Percentiles rank a stretch among this genome's conserved stretches.
Conservation (phyloP, 345 rosid species). For the Eucalyptus albens region DNA sequence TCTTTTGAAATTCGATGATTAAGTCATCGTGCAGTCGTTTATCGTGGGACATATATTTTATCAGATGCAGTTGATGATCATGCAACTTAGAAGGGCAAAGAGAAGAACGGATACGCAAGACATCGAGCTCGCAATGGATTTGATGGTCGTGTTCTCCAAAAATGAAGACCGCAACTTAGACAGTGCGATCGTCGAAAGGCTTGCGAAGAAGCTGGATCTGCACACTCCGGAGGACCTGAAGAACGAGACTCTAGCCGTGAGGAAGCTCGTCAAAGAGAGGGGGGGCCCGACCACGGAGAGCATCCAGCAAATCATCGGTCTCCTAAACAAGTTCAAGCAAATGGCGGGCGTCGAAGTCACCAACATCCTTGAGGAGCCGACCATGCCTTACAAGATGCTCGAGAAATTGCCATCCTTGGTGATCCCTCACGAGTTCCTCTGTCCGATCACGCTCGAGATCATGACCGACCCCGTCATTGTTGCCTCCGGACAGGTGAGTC, state of each 20-base stretch:
- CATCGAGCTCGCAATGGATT: slow-evolving; percentile 71
- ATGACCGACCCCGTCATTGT: slow-evolving; percentile 77
- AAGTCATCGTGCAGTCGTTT: not conserved
- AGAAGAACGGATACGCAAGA: slow-evolving; percentile 73
- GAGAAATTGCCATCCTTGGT: slow-evolving; percentile 27
- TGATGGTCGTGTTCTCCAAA: slow-evolving; percentile 62
- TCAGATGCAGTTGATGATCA: slow-evolving; percentile 39
- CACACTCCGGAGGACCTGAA: slow-evolving; percentile 41
- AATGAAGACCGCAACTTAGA: slow-evolving; percentile 53
- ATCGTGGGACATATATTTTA: not conserved
- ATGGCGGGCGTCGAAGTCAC: slow-evolving; percentile 42
- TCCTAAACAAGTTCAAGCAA: slow-evolving; percentile 58
- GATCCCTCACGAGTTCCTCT: slow-evolving; percentile 70
- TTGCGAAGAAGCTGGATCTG: slow-evolving; percentile 64
- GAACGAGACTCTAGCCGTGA: slow-evolving; percentile 41
- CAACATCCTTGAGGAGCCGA: slow-evolving; percentile 19
- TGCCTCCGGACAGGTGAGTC: slow-evolving; percentile 67
- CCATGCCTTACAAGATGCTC: slow-evolving; percentile 6
- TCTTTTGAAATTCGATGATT: not conserved
- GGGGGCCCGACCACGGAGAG: slow-evolving; percentile 22
- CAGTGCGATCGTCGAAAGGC: slow-evolving; percentile 52
- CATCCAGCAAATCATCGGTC: slow-evolving; percentile 35
- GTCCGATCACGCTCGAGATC: slow-evolving; percentile 73
- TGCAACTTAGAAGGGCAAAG: slow-evolving; percentile 43
- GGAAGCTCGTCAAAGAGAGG: slow-evolving; percentile 29